Base-by-base conservation (phyloP, 2,329 filamentous ascomycete genomes). In the Monosporascus sp. region DNA sequence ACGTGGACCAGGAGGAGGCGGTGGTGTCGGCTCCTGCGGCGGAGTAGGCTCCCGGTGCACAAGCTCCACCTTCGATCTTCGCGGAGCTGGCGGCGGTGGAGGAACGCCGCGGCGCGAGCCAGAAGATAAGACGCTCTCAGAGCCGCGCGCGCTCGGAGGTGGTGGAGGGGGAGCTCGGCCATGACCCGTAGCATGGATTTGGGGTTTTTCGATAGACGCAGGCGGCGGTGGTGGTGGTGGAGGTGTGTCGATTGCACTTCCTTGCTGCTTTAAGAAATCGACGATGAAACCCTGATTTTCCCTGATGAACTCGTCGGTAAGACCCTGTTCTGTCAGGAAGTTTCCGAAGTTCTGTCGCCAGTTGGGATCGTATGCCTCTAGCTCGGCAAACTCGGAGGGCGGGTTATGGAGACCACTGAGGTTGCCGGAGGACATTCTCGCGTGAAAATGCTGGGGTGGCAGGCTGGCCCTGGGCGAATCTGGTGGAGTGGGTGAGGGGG, bases 1-100 rank as follows among this genome's bases (percentile, higher is more conserved):
- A 50, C 86, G 81, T 22, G 85, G 81, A 9, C 79, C 79, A n/a
- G 86, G 83, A 11, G 90, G 89, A 9, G 79, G 79, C 18, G 86
- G 83, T 14, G 90, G 89, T 15, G 86, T 85, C 15, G 87, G 82
- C 55, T 90, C 87, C 65, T 85, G 79, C 31, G 87, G 81, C n/a
- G 88, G 83, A 38, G 78, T 75, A n/a, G 74, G 72, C 58, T 78
- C 78, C 52, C 72, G 64, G 44, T 69, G 64, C 3, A 73, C 59
- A 9, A 68, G 51, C 24, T 84, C 81, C 20, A 69, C 55, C 65
- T 82, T 76, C 68, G 80, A 75, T 77, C 87, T 70, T 70, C 85
- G 71, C 62, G 85, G 69, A 28, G 86, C 82, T 18, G 81, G 78
- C 15, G 80, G 80, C n/a, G 79, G 78, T 31, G 80, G 78, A 49